Conservation (phyloP, 1,284 basidiomycete genomes). For the Thelephora terrestris region DNA sequence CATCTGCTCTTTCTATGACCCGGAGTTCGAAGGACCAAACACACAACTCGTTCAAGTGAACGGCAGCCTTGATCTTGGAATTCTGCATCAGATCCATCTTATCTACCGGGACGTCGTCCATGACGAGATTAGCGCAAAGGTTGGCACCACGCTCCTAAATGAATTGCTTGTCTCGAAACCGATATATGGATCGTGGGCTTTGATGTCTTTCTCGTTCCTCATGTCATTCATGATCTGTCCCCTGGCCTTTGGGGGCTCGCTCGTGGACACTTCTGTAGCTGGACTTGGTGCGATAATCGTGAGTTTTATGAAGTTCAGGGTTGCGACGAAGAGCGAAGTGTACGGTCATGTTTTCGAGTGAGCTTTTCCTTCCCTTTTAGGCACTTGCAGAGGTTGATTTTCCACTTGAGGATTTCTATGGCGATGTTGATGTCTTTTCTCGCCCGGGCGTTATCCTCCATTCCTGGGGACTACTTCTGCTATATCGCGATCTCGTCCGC, state of each 20-base stretch:
- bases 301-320: conserved; percentile 58
- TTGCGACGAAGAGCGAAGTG: conserved; percentile 63
- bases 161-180: conserved; percentile 42
- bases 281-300: conserved; percentile 58
- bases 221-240: conserved; percentile 72
- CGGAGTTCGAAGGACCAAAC: conserved; percentile 67
- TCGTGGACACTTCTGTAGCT: conserved; percentile 75
- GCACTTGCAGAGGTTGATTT: conserved; percentile 11
- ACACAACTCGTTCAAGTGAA: conserved; percentile 73
- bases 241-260: conserved; percentile 75
- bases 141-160: conserved; percentile 46
- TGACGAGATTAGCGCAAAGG: conserved; percentile 72
- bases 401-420: conserved; percentile 55
- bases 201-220: conserved; percentile 59
- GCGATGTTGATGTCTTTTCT: conserved; percentile 75
- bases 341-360: conserved; percentile 88
- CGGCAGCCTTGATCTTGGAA: conserved; percentile 67
- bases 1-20: conserved; percentile 75
- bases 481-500: conserved; percentile 82
- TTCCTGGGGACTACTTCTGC: conserved; percentile 67
- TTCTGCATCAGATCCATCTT: conserved; percentile 65
- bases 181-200: conserved; percentile 46
- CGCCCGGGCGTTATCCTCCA: conserved; percentile 70
- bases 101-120: conserved; percentile 76
- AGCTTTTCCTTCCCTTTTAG: conserved; percentile 22